Conservation (phyloP, 2,329 filamentous ascomycete species). For the Trematosphaeria pertusa region DNA sequence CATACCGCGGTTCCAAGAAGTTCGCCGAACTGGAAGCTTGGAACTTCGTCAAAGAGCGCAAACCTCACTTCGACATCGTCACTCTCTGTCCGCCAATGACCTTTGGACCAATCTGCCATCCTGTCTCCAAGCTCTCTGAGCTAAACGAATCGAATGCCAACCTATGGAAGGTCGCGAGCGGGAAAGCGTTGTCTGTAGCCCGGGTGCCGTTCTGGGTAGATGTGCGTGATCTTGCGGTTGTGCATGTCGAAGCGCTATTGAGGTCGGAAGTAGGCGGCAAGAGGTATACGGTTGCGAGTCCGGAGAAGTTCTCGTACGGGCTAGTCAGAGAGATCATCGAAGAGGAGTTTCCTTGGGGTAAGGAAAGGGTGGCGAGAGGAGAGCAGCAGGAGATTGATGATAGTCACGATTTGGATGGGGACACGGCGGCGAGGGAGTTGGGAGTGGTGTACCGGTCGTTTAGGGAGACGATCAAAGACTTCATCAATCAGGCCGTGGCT, state of each 20-base stretch:
- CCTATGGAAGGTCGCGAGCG: constrained; percentile 35
- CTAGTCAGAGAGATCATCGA: constrained; percentile 53
- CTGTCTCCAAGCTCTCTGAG: constrained; percentile 14
- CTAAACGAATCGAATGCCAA: constrained; percentile 32
- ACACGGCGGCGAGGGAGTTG: constrained; percentile 50
- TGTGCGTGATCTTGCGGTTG: constrained; percentile 55
- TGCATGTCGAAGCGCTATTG: constrained; percentile 54
- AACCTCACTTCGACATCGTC: constrained; percentile 27
- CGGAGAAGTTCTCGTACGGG: constrained; percentile 57
- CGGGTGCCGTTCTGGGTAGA: constrained; percentile 56
- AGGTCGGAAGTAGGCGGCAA: constrained; percentile 47
- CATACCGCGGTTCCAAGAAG: constrained; percentile 32
- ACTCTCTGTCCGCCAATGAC: constrained; percentile 36
- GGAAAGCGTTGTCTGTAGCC: constrained; percentile 47
- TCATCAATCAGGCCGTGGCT: constrained; percentile 33
- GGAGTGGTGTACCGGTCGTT: constrained; percentile 49
- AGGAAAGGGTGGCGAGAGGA: constrained; percentile 40
- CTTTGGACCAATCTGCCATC: constrained; percentile 30
- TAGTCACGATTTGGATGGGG: constrained; percentile 53
- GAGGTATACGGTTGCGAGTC: constrained; percentile 50
- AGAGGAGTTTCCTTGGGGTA: constrained; percentile 50
- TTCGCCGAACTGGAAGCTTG: constrained; percentile 35
- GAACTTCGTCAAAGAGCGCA: constrained; percentile 29
- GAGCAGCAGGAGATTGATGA: constrained; percentile 45
- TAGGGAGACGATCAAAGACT: constrained; percentile 46